Percentiles rank a stretch among this genome's conserved stretches.
These are phyloP conservation scores for Trichaptum fuscoviolaceum DNA, from an alignment of 768 basidiomycete species.

Conservation along the genomic window DNA sequence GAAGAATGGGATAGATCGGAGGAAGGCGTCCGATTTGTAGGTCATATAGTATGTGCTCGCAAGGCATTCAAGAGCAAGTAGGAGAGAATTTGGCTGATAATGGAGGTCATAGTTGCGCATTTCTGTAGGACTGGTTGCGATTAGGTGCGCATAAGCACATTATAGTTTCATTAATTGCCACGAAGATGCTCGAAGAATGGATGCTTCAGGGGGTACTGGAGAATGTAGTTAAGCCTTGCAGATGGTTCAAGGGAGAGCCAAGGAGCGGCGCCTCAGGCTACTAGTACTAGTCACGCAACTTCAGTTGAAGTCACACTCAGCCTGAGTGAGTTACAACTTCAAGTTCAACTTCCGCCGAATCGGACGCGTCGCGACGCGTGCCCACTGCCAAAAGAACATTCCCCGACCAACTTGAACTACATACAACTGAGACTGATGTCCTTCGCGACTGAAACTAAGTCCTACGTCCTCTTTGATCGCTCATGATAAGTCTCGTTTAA, in stretches of 20 bases:
- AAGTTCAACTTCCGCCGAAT: neutral
- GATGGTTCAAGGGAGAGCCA: too few species aligned
- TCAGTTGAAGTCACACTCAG: too few species aligned
- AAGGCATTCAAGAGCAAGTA: neutral
- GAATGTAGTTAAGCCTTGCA: too few species aligned
- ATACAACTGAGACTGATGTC: neutral
- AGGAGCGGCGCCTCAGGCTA: too few species aligned
- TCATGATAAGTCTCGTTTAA: too few species aligned
- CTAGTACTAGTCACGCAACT: too few species aligned
- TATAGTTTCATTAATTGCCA: too few species aligned
- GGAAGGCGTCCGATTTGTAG: neutral
- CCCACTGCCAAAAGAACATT: neutral
- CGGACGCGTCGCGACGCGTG: neutral
- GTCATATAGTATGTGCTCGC: neutral
- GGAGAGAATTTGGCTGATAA: neutral
- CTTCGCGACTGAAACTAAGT: too few species aligned
- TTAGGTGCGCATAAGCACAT: too few species aligned
- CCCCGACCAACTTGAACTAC: neutral
- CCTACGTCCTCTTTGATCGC: too few species aligned
- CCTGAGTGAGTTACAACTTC: neutral
- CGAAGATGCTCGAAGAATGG: too few species aligned
- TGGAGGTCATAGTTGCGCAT: neutral
- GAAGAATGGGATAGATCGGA: conserved; percentile 20
- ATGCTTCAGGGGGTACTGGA: too few species aligned
- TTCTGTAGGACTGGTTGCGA: neutral